Base-by-base conservation (phyloP, 2,329 filamentous ascomycete genomes). In the Taxawa tesnikishii region DNA sequence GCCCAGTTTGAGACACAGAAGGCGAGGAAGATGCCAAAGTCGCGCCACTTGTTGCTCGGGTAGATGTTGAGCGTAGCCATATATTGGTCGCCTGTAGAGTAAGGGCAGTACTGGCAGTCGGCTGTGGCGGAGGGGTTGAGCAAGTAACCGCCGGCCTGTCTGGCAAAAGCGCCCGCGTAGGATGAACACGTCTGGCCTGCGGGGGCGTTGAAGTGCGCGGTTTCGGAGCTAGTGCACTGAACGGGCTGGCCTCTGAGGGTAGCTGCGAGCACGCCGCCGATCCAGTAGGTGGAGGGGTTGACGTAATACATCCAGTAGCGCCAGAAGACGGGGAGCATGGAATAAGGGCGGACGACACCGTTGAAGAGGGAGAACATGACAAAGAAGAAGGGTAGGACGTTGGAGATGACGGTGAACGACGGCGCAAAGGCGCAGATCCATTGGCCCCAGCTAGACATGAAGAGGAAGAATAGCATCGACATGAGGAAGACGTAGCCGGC, bases 401-500 rank as follows among this genome's bases (percentile, higher is more conserved):
- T 84, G 26, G 73, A 74, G 42, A 87, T 83, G 40, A 84, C 79
- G 1, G 79, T 83, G 57, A 84, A 84, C 25, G 67, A 76, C 0
- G 82, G 81, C 0, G 82, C 79, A 53, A 85, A 85, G 1, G 83
- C 82, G 40, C 76, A 81, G 43, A 90, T 83, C 80, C 80, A 88
- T 51, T 85, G 82, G 13, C 79, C 83, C 81, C 77, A 87, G 43
- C 66, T 75, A 18, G 68, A 70, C 51, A 76, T 70, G 65, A 85
- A 87, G 6, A 87, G 54, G 61, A 75, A 83, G 59, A 85, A 85
- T 1, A 88, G 65, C 47, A 87, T 59, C 1, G 71, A 72, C 78
- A 90, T 85, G 15, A 88, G 58, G 59, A 80, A 88, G 11, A 78
- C 70, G 51, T 87, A 88, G 9, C 82, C 83, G 0, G 79, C 70